Conservation (phyloP, 2,329 filamentous ascomycete species). For the Trichoderma sp. region DNA sequence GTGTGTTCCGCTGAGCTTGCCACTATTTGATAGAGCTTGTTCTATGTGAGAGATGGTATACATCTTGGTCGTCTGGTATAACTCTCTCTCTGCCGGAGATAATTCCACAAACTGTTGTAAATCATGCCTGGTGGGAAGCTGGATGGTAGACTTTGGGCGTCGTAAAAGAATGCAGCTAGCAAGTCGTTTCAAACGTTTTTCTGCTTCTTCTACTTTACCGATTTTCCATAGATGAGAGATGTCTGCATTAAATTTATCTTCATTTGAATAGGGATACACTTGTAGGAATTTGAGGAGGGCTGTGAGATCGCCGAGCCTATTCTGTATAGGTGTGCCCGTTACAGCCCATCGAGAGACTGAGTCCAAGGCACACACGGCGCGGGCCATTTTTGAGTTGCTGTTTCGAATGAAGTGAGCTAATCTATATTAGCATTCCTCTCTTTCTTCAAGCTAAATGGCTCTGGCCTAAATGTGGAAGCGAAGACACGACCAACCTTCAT, state of each 20-base stretch:
- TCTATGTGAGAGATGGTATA: slow-evolving; percentile 41
- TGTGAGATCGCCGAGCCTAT: slow-evolving; percentile 47
- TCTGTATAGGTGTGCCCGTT: slow-evolving; percentile 55
- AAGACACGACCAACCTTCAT: background rate
- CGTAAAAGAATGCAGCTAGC: slow-evolving; percentile 46
- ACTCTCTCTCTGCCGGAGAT: slow-evolving; percentile 38
- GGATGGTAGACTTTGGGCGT: slow-evolving; percentile 44
- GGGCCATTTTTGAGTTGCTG: slow-evolving; percentile 40
- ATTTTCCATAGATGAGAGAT: slow-evolving; percentile 47
- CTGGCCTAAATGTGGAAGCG: background rate
- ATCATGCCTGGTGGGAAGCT: slow-evolving; percentile 45
- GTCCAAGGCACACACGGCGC: slow-evolving; percentile 44
- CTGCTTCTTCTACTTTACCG: slow-evolving; percentile 43
- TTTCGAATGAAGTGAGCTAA: slow-evolving; percentile 50
- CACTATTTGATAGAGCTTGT: slow-evolving; percentile 38
- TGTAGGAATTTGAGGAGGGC: slow-evolving; percentile 48
- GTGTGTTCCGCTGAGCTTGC: slow-evolving; percentile 11
- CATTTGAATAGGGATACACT: slow-evolving; percentile 46
- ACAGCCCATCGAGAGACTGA: slow-evolving; percentile 49
- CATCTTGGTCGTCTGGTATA: slow-evolving; percentile 42
- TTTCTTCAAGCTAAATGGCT: background rate
- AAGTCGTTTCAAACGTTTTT: slow-evolving; percentile 46
- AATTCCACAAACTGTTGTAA: slow-evolving; percentile 43
- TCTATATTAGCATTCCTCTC: background rate
- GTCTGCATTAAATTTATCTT: slow-evolving; percentile 44